Base-by-base conservation (phyloP, 1,139 yeast species). In the Candida sp. region DNA sequence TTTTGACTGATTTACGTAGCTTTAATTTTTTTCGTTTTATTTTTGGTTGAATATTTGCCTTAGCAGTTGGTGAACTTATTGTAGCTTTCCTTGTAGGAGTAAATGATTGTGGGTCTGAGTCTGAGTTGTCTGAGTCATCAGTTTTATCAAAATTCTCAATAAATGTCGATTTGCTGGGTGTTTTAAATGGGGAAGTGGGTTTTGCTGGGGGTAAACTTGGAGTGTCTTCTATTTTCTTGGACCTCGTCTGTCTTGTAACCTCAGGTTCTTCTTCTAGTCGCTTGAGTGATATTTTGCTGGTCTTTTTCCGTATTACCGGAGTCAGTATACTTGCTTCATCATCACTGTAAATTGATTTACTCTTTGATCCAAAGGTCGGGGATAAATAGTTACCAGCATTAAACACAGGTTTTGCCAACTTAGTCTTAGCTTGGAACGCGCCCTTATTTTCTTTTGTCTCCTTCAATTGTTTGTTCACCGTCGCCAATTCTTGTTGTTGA, bases 111-210 rank as follows among this genome's bases (percentile, higher is more conserved):
- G 67, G 58, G 5, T 59, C 58, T 3, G 55, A 47, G 19, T 49
- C 47, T 3, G 62, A 53, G 6, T 53, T 53, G 19, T 49, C 47
- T 3, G 62, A 53, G 5, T 53, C 54, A 5, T n/a, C 22, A 5
- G 63, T 63, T 21, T 50, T 51, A 32, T 64, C 69, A 41, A 64
- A 64, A 30, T 53, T 53, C 35, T 56, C 59, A 6, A 63, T 55
- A 43, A 56, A 58, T 12, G 64, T 60, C 8, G 66, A 53, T 38
- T 54, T 56, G 8, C 48, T 45, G 6, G 62, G 60, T 3, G 53
- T 45, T 42, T 46, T 40, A 41, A 41, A 25, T 23, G 33, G 38
- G 45, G 51, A 37, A 4, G 34, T 22, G 4, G 37, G 27, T 11
- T 22, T 21, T 4, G 39, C 8, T 3, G 7, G n/a, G 21, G 30